Percentiles rank a stretch among this genome's conserved stretches.
Evolutionary conservation across 2,329 filamentous ascomycete genomes (phyloP).

Genomic region (Aspergillus novofumigatus): DNA sequence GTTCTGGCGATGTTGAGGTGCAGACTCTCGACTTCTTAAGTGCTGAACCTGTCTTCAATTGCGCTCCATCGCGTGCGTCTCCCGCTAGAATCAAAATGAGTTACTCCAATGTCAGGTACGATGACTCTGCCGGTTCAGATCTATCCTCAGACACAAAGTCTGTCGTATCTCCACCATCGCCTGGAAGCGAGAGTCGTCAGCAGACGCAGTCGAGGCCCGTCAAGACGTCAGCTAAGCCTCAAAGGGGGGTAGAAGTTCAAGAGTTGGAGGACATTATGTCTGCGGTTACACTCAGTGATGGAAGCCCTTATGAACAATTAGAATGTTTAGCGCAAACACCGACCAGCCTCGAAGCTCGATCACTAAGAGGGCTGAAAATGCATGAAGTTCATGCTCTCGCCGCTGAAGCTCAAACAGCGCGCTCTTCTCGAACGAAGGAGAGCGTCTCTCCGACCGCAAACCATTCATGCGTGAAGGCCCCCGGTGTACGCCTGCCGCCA

Average conservation of each 20-base stretch:
- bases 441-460: not conserved
- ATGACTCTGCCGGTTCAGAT: not conserved
- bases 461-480: not conserved
- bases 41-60: not conserved
- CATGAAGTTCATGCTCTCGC: not conserved
- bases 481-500: not conserved
- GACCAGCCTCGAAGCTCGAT: not conserved
- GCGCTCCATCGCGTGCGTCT: constrained; percentile 1
- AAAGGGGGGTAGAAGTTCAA: constrained; percentile 4
- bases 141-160: not conserved
- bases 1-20: constrained; percentile 6
- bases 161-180: not conserved
- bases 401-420: not conserved
- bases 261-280: constrained; percentile 18
- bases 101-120: constrained; percentile 20
- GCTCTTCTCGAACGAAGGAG: not conserved
- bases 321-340: not conserved
- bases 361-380: constrained; percentile 8
- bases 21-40: constrained; percentile 8
- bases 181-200: not conserved
- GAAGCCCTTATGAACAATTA: not conserved
- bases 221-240: not conserved
- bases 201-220: not conserved
- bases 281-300: constrained; percentile 14
- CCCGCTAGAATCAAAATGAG: constrained; percentile 17